Evolutionary conservation across 306 rosid species (phyloP).

Genomic region (Cucumis sativus): DNA sequence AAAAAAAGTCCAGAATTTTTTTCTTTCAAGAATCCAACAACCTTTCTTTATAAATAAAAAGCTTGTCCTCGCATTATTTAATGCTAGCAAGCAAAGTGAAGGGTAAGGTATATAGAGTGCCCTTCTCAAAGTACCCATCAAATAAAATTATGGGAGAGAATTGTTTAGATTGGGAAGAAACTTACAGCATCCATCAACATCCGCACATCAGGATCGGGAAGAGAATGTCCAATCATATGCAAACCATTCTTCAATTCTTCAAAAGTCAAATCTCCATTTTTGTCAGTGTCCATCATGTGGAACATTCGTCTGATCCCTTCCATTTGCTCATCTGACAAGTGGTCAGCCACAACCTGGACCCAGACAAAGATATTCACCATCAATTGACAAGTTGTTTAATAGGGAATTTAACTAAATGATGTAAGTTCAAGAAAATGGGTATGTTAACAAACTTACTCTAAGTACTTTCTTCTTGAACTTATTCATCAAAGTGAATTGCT

Average conservation of each 20-base stretch:
- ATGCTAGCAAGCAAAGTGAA: not conserved
- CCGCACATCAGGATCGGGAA: slow-evolving; percentile 66
- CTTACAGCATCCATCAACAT: slow-evolving; percentile 81
- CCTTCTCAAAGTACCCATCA: not conserved
- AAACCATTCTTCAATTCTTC: slow-evolving; percentile 85
- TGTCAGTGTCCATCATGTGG: slow-evolving; percentile 72
- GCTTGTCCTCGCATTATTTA: not conserved
- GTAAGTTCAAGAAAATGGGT: not conserved
- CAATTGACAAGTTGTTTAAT: not conserved
- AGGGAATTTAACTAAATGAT: not conserved
- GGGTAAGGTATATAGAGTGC: not conserved
- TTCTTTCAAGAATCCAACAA: not conserved
- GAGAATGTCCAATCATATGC: slow-evolving; percentile 42
- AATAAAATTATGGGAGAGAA: not conserved
- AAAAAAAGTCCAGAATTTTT: no score
- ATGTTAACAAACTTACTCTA: slow-evolving; percentile 40
- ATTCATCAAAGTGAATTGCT: slow-evolving; percentile 83
- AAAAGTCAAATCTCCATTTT: slow-evolving; percentile 59
- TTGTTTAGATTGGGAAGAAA: not conserved
- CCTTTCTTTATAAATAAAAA: not conserved
- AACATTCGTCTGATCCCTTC: slow-evolving; percentile 51
- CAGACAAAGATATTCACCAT: not conserved
- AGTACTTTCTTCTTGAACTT: slow-evolving; percentile 90
- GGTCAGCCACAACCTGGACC: slow-evolving; percentile 70
- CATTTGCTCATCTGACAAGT: slow-evolving; percentile 68